Evolutionary conservation across 768 basidiomycete genomes (phyloP), one percentile per base, ranked within the genome.

Genomic region (Cystofilobasidium ferigula): DNA sequence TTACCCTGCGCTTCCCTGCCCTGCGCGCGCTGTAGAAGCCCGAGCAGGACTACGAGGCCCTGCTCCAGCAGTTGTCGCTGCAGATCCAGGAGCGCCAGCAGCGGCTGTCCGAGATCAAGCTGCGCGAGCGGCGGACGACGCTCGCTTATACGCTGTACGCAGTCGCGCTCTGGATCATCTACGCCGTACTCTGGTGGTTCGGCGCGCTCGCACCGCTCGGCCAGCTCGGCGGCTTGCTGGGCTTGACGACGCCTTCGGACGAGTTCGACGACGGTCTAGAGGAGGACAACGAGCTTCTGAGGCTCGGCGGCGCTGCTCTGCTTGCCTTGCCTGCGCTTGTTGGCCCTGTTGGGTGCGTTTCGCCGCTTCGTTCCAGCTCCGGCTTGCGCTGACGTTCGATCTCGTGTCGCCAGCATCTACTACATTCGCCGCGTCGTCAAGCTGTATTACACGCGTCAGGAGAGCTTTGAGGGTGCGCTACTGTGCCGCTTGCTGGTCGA

Each of bases 341-440:
- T 5, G 88, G 88, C 3, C 90, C 91, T 6, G 80, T 92, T 56
- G 70, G 87, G 90, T 93, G 74, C 70, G 87, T 83, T 32, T 34
- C 22, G 16, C 5, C 4, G 13, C 47, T 48, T 48, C 8, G 13
- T 24, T 48, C 6, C 56, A 18, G 3, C 12, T 14, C 38, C 34
- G 43, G 18, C 48, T 24, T 28, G 7, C 6, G 26, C 26, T 53
- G 24, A 14, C 28, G 32, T 35, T 62, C 40, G 57, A 60, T 40
- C 18, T n/a, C 16, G 9, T 24, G 38, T 3, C 28, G 7, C 22
- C 74, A 84, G 87, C 24, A 84, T 89, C 40, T 75, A 90, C 57
- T 89, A 89, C 72, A 82, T 84, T 20, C 81, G 89, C 38, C 78
- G 89, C 43, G 85, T 90, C 62, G 86, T 89, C 64, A 87, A 89